Evolutionary conservation across 345 rosid genomes (phyloP), one percentile per base, ranked within the genome.

Genomic region (Excoecaria cochinchinensis): DNA sequence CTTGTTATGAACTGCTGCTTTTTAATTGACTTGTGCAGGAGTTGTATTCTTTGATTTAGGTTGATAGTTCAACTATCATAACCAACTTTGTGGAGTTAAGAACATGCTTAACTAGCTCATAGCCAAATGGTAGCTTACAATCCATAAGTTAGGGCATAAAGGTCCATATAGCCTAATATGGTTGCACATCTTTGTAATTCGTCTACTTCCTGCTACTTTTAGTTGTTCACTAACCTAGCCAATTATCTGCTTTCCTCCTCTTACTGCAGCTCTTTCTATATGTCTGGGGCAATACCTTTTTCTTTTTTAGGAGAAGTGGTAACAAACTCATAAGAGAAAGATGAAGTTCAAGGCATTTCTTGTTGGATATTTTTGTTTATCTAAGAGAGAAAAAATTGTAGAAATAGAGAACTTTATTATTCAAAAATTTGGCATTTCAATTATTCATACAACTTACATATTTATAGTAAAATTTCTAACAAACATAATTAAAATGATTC

Each of bases 281-380:
- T n/a, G 13, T 63, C 47, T 36, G 47, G 3, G n/a, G n/a, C n/a
- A n/a, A n/a, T n/a, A n/a, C n/a, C 19, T 47, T 13, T 0, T 11
- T 4, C 22, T 4, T 67, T 8, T 69, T 31, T 69, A 1, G 17
- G 4, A 48, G 46, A 50, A 51, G 10, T 68, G 39, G 24, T 71
- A 21, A 76, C 31, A 64, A 69, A 64, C 44, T 44, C 25, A 64
- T 72, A 38, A 65, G 70, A 31, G 13, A 3, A 65, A 60, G 74
- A 95, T 95, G 98, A 95, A 95, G 91, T 90, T 95, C 72, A 95
- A 93, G 86, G 98, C 98, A 48, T 91, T 89, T 84, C 85, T 95
- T 38, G n/a, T n/a, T n/a, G n/a, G n/a, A n/a, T n/a, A n/a, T 13
- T 47, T 12, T 0, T 10, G 4, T 46, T 4, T 67, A 3, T 69